Evolutionary conservation across 306 rosid species (phyloP), one percentile per base, ranked within the genome.

Genomic region (Corylus avellana): DNA sequence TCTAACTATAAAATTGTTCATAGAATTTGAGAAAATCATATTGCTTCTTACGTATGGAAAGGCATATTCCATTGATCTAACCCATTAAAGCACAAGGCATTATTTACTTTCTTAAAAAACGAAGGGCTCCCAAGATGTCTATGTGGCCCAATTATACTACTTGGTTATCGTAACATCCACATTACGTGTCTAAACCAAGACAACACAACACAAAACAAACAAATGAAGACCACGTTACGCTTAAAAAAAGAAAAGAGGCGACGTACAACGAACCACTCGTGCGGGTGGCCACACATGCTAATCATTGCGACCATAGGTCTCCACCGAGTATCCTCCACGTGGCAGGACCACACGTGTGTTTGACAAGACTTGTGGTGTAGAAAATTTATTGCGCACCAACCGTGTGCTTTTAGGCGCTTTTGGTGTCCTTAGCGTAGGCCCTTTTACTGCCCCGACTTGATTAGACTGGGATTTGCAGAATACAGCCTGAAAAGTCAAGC

Each of bases 221-320:
- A 72, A 42, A 12, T 5, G 6, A 5, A 39, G 5, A 5, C 44
- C 44, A 39, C 44, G 44, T 39, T 39, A 0, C 0, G 7, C 7
- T 4, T 5, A 39, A 4, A 39, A 39, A 39, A 39, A 39, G 4
- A 39, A 39, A 39, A 7, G 57, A 77, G 37, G 42, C 55, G 66
- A 42, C 46, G 46, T 42, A 13, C 62, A 73, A 53, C 17, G 11
- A 83, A 77, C 70, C 91, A 82, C 85, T 81, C 97, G 94, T 92
- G 94, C 88, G 92, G 92, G 82, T 81, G 72, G 66, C 57, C 84
- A 82, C 66, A 56, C 74, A 70, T 67, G 69, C 84, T 85, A 90
- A 90, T 90, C 48, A 89, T 92, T 90, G 87, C 89, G 1, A 20
- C 76, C 80, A 79, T 29, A 79, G 63, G 84, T 83, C 37, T 57